phyloP scores from a whole-genome alignment of 1,284 basidiomycete species.

The Psilocybe mexicana region DNA sequence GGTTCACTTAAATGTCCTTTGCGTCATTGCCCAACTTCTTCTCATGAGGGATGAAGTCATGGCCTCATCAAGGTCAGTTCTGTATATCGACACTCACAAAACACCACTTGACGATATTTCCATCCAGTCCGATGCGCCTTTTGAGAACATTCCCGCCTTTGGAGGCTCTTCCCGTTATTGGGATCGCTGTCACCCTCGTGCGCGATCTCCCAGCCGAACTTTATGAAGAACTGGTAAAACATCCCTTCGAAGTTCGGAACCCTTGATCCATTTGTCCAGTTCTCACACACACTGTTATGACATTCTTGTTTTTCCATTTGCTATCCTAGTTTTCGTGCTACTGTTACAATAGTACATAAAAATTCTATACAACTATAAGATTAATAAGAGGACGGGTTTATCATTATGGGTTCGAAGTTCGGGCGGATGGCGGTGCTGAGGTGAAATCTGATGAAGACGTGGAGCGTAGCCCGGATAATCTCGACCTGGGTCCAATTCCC shows the following conservation, averaged over 20 bases:
- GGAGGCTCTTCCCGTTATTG: constrained; percentile 85
- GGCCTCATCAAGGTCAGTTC: constrained; percentile 72
- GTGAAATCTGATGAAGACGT: constrained; percentile 12
- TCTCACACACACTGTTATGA: neutral
- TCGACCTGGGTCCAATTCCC: constrained; percentile 15
- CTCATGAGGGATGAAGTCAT: constrained; percentile 91
- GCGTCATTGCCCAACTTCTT: constrained; percentile 92
- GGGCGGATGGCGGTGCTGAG: constrained; percentile 6
- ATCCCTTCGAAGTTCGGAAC: constrained; percentile 71
- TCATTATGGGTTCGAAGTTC: constrained; percentile 10
- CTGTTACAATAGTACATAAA: constrained; percentile 13
- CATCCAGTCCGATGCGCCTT: constrained; percentile 86
- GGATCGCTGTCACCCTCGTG: constrained; percentile 90
- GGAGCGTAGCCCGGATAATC: constrained; percentile 26
- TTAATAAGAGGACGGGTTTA: neutral
- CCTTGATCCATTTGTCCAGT: neutral
- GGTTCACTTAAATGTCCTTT: constrained; percentile 93
- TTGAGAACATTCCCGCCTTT: constrained; percentile 94
- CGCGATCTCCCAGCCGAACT: constrained; percentile 88
- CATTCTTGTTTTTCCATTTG: constrained; percentile 9
- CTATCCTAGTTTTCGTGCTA: constrained; percentile 18
- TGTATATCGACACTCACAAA: neutral
- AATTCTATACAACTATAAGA: constrained; percentile 3
- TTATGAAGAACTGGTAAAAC: constrained; percentile 87
- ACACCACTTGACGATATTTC: neutral